Evolutionary conservation across 2,329 filamentous ascomycete genomes (phyloP).

Genomic region (Penicillium occitanis): DNA sequence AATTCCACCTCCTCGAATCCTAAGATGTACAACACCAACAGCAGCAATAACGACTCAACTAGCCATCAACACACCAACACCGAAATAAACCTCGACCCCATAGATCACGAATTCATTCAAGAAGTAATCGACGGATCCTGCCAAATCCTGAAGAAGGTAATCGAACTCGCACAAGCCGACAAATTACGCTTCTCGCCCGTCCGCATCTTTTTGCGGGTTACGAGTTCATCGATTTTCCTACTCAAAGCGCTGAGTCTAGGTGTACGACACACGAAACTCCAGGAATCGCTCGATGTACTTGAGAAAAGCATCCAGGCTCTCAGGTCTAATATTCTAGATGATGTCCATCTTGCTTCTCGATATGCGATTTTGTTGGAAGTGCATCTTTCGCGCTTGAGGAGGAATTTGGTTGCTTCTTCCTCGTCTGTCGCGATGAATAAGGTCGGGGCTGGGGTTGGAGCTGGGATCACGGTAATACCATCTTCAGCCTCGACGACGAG

Average conservation of each 20-base stretch:
- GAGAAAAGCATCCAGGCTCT: conserved; percentile 51
- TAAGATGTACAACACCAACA: conserved; percentile 7
- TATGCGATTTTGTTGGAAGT: conserved; percentile 53
- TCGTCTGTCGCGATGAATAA: conserved; percentile 21
- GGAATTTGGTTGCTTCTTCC: conserved; percentile 34
- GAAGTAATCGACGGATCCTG: conserved; percentile 57
- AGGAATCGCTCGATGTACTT: conserved; percentile 50
- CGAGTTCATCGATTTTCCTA: conserved; percentile 56
- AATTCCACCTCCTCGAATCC: conserved; percentile 24
- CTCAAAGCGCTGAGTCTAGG: conserved; percentile 54
- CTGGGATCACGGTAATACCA: background rate
- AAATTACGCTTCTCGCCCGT: conserved; percentile 55
- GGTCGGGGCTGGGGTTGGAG: background rate
- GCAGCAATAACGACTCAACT: background rate
- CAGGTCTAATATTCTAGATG: conserved; percentile 51
- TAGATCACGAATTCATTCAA: conserved; percentile 57
- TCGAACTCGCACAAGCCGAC: conserved; percentile 48
- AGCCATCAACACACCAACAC: conserved; percentile 4
- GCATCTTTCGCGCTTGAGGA: conserved; percentile 44
- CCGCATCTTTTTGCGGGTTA: conserved; percentile 55
- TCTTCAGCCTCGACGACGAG: background rate
- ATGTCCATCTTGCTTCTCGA: conserved; percentile 53
- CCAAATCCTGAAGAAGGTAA: conserved; percentile 53
- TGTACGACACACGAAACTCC: conserved; percentile 50
- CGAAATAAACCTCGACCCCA: conserved; percentile 40